Evolutionary conservation across 1,139 yeast species (phyloP), one percentile per base, ranked within the genome.

Genomic region (Ogataea hybrid): DNA sequence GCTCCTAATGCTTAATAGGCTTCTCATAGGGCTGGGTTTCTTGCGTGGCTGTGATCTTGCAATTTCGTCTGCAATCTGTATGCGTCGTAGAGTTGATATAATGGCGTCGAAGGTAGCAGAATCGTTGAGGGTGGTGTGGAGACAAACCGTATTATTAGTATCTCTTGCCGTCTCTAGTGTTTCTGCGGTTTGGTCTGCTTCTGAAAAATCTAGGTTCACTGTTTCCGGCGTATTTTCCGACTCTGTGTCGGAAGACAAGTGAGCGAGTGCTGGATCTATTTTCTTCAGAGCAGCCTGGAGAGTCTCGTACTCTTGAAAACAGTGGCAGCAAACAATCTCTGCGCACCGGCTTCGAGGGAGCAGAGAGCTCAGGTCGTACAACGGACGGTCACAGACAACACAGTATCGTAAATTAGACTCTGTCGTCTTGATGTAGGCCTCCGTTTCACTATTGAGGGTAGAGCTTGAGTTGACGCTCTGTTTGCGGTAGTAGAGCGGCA

Each of bases 261-360:
- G 32, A 10, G 10, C 3, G 5, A 38, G 12, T 12, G 25, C 35
- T 10, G 35, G 37, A 6, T 38, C 42, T 32, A 48, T 38, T 25
- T 52, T 47, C 23, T 65, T 69, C 27, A 69, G 49, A 4, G 67
- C 39, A 41, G 68, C 68, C 27, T 74, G 68, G 29, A 79, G 70
- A 32, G 66, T 68, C 53, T 81, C 86, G 56, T 81, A 81, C 17
- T 67, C 68, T 37, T 68, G 79, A 10, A 81, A 75, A 52, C 90
- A 83, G 43, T 73, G 75, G 41, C 77, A 75, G 55, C 90, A 83
- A 1, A 82, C 81, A 49, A 82, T 76, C 49, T 81, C 86, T 27
- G 67, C 67, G 43, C 52, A 69, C 27, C 56, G 53, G 7, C 56
- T 50, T 4, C 52, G 44, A 10, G 59, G 55, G 6, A 69, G 44